Conservation (phyloP, 768 basidiomycete genomes). For the Butyriboletus loyo region DNA sequence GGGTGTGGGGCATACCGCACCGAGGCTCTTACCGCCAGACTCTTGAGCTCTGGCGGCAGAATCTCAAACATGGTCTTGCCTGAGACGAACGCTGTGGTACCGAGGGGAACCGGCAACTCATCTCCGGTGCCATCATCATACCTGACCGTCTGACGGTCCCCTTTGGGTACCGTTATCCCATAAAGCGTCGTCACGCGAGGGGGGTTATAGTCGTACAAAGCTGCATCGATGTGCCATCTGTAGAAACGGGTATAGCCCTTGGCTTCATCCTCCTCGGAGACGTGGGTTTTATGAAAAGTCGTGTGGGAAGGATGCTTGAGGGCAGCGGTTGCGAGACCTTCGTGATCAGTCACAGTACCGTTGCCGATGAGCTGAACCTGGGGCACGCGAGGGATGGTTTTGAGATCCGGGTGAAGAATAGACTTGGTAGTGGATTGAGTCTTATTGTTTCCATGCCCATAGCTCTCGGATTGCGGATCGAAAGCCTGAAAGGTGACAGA, state of each 20-base stretch:
- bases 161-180: conserved; percentile 68
- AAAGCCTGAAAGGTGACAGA: conserved; percentile 55
- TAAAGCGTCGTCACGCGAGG: conserved; percentile 87
- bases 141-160: conserved; percentile 57
- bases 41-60: conserved; percentile 67
- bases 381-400: conserved; percentile 83
- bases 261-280: conserved; percentile 71
- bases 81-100: conserved; percentile 81
- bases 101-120: conserved; percentile 76
- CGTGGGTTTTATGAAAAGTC: conserved; percentile 80
- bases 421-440: conserved; percentile 70
- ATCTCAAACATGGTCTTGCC: conserved; percentile 85
- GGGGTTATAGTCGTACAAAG: conserved; percentile 71
- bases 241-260: conserved; percentile 85
- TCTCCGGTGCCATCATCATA: conserved; percentile 91
- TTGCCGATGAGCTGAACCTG: conserved; percentile 94
- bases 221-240: conserved; percentile 92
- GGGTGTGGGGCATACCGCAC: conserved; percentile 84
- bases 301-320: conserved; percentile 86
- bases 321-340: conserved; percentile 71
- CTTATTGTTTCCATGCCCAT: conserved; percentile 90
- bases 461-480: conserved; percentile 57
- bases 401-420: conserved; percentile 85
- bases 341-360: conserved; percentile 74
- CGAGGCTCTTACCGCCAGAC: conserved; percentile 69